Percentiles rank a stretch among this genome's conserved stretches.
These are phyloP conservation scores for Pythium insidiosum DNA, from an alignment of 352 stramenopile genomes.

Conservation along the genomic window DNA sequence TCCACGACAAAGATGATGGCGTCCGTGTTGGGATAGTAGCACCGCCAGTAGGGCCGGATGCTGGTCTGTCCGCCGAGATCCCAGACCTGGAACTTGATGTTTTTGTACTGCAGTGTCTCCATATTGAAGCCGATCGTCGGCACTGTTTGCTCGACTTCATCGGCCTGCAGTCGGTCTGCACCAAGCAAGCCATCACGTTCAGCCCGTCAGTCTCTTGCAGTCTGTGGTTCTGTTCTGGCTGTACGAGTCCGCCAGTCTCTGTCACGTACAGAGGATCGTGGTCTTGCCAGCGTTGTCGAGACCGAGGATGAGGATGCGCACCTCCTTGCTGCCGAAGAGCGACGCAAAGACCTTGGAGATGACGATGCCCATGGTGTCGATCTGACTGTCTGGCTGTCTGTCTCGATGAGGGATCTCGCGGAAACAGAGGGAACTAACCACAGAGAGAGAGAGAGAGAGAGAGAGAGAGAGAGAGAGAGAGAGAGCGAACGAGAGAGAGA, in stretches of 20 bases:
- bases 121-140: constrained; percentile 99
- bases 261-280: constrained; percentile 96
- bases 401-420: too few relatives aligned
- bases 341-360: constrained; percentile 96
- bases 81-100: constrained; percentile 98
- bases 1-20: constrained; percentile 95
- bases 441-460: not conserved
- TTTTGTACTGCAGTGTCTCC: constrained; percentile 89
- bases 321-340: constrained; percentile 99
- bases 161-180: constrained; percentile 70
- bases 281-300: constrained; percentile 99
- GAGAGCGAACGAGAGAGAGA: too few relatives aligned
- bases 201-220: too few relatives aligned
- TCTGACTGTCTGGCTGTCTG: not conserved
- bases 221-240: too few relatives aligned
- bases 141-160: constrained; percentile 98
- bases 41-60: constrained; percentile 99
- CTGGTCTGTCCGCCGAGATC: constrained; percentile 99
- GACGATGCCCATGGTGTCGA: constrained; percentile 92
- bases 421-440: too few relatives aligned
- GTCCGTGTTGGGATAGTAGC: constrained; percentile 99
- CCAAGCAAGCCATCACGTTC: too few relatives aligned
- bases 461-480: too few relatives aligned
- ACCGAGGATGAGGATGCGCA: constrained; percentile 99
- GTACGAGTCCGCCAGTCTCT: not conserved